phyloP scores from a whole-genome alignment of 352 stramenopile genomes.

The Phytophthora citrophthora region DNA sequence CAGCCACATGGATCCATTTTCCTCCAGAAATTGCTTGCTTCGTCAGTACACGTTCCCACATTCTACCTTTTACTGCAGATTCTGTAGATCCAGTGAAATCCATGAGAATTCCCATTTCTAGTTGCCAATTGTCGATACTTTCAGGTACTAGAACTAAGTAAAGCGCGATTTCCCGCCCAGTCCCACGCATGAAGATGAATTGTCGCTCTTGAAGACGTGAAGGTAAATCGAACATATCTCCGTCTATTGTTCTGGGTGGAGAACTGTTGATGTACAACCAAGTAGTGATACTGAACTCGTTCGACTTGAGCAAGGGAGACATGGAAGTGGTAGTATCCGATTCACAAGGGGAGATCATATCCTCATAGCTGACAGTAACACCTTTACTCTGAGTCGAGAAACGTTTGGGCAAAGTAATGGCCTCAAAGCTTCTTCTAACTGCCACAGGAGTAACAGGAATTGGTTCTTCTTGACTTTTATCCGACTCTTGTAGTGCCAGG shows the following conservation, averaged over 20 bases:
- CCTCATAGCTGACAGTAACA: constrained; percentile 59
- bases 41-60: constrained; percentile 70
- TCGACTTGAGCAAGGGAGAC: constrained; percentile 65
- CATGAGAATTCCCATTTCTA: constrained; percentile 70
- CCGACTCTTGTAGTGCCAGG: constrained; percentile 1
- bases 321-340: constrained; percentile 30
- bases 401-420: constrained; percentile 60
- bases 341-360: constrained; percentile 45
- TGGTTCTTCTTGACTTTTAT: neutral
- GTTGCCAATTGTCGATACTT: constrained; percentile 45
- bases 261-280: constrained; percentile 79
- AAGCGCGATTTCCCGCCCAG: constrained; percentile 61
- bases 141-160: constrained; percentile 67
- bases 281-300: constrained; percentile 89
- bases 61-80: constrained; percentile 25
- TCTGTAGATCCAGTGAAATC: constrained; percentile 8
- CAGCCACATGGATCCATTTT: constrained; percentile 85
- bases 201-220: constrained; percentile 38
- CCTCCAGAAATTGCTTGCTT: constrained; percentile 72
- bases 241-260: neutral
- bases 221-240: neutral
- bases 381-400: constrained; percentile 70
- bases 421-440: constrained; percentile 70
- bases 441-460: constrained; percentile 1
- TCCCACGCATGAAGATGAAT: constrained; percentile 79